phyloP scores from a whole-genome alignment of 2,329 filamentous ascomycete species.

The Pleoardoris graminearum region DNA sequence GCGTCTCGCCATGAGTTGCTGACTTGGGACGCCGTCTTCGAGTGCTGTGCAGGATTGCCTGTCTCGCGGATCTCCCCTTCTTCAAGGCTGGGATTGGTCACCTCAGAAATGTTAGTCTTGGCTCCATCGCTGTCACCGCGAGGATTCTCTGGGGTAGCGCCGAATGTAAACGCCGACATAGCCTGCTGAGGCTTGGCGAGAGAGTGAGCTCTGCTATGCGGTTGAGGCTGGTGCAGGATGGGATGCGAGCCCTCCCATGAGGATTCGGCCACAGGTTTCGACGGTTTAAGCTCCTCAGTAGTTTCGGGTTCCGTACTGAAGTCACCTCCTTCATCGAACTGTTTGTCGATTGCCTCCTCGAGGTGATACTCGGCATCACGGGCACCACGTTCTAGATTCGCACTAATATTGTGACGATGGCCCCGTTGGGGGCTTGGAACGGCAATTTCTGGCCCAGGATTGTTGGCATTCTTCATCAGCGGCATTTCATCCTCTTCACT shows the following conservation, averaged over 20 bases:
- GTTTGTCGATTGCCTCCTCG: conserved; percentile 76
- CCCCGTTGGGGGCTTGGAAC: conserved; percentile 62
- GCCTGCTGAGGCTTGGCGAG: conserved; percentile 64
- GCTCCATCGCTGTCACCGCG: conserved; percentile 46
- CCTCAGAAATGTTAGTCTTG: conserved; percentile 45
- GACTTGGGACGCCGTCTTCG: conserved; percentile 42
- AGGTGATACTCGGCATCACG: conserved; percentile 85
- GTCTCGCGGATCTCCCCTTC: conserved; percentile 32
- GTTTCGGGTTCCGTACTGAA: conserved; percentile 61
- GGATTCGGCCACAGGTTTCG: conserved; percentile 31
- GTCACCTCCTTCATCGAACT: conserved; percentile 73
- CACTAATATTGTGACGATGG: conserved; percentile 72
- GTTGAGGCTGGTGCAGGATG: conserved; percentile 70
- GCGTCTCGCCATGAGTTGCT: conserved; percentile 44
- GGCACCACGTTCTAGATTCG: conserved; percentile 79
- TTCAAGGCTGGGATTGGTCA: conserved; percentile 45
- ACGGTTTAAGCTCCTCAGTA: conserved; percentile 30
- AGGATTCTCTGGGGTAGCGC: conserved; percentile 31
- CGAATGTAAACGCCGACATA: conserved; percentile 38
- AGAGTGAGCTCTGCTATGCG: conserved; percentile 74
- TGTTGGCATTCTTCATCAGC: conserved; percentile 43
- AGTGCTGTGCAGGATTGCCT: conserved; percentile 37
- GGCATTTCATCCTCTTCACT: conserved; percentile 58
- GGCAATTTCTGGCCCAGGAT: conserved; percentile 57
- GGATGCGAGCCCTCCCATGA: conserved; percentile 40